A percentile compares a stretch with the other conserved stretches of the same genome.
Evolutionary conservation across 139 green algal genomes (phyloP).

Genomic region (Micromonas commoda): DNA sequence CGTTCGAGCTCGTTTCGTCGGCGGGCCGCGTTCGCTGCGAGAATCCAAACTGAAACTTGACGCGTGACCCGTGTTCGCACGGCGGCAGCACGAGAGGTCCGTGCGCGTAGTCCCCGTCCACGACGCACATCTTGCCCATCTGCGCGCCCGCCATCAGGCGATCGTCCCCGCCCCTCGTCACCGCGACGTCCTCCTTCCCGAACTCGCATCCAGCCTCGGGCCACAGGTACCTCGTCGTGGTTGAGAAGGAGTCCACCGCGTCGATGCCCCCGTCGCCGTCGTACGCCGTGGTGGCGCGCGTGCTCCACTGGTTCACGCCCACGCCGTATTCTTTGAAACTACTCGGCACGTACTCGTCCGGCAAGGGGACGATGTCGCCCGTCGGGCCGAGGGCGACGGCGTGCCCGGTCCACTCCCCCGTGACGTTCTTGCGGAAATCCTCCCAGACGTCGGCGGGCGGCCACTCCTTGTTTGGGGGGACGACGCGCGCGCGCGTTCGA

Average conservation of each 20-base stretch:
- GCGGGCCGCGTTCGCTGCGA: not conserved
- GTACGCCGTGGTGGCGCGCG: not conserved
- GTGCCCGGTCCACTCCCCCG: not conserved
- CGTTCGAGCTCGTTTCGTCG: not conserved
- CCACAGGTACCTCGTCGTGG: not conserved
- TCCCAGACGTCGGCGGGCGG: constrained; percentile 9
- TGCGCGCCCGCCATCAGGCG: not conserved
- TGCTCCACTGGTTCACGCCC: not conserved
- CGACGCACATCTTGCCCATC: constrained; percentile 16
- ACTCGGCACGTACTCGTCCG: not conserved
- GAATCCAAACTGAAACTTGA: constrained; percentile 11
- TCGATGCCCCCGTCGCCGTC: not conserved
- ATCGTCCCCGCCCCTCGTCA: not conserved
- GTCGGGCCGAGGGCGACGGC: not conserved
- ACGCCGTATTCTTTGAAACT: not conserved
- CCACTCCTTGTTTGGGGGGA: constrained; percentile 13
- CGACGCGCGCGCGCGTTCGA: not conserved
- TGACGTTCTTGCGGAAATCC: not conserved
- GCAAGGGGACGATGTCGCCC: not conserved
- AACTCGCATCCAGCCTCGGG: not conserved
- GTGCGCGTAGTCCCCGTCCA: constrained; percentile 11
- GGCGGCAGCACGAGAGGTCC: not conserved
- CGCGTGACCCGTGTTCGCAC: not conserved
- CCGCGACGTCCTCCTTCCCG: constrained; percentile 6
- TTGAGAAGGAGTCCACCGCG: not conserved